A percentile compares a stretch with the other conserved stretches of the same genome.
Evolutionary conservation across 371 early-diverging fungal species (phyloP).

Genomic region (Circinella umbellata): DNA sequence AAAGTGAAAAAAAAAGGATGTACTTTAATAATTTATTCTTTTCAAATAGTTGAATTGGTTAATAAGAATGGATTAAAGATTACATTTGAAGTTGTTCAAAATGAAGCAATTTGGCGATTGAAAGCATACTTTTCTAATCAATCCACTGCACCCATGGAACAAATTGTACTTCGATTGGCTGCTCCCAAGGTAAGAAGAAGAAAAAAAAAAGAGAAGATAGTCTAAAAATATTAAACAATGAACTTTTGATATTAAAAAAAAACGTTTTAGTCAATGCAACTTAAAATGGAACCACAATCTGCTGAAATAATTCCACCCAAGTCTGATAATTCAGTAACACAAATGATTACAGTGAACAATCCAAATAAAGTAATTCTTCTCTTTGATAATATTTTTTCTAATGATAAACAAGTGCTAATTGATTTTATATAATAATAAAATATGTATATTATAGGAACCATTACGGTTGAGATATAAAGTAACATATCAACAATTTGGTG

Average conservation of each 20-base stretch:
- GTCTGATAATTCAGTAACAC: conserved; percentile 60
- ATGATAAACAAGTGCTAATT: not conserved
- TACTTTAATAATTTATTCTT: not conserved
- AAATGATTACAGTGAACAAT: conserved; percentile 60
- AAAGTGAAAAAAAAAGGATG: not conserved
- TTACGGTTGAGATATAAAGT: conserved; percentile 75
- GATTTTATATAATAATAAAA: not conserved
- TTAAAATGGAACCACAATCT: conserved; percentile 70
- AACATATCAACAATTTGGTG: conserved; percentile 73
- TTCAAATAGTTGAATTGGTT: conserved; percentile 29
- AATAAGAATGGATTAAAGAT: conserved; percentile 50
- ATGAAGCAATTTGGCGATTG: conserved; percentile 19
- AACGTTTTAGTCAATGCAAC: conserved; percentile 59
- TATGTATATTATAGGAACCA: conserved; percentile 45
- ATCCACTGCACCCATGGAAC: conserved; percentile 58
- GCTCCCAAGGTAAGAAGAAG: conserved; percentile 51
- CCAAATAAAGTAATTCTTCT: conserved; percentile 45
- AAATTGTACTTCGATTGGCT: conserved; percentile 54
- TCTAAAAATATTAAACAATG: too few relatives aligned
- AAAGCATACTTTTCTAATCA: conserved; percentile 58
- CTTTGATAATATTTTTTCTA: not conserved
- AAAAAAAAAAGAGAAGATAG: not conserved
- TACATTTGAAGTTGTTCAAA: conserved; percentile 28
- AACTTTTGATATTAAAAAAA: too few relatives aligned
- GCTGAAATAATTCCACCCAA: conserved; percentile 63